phyloP scores from a whole-genome alignment of 2,329 filamentous ascomycete genomes.

The Cyphellophora attinorum region DNA sequence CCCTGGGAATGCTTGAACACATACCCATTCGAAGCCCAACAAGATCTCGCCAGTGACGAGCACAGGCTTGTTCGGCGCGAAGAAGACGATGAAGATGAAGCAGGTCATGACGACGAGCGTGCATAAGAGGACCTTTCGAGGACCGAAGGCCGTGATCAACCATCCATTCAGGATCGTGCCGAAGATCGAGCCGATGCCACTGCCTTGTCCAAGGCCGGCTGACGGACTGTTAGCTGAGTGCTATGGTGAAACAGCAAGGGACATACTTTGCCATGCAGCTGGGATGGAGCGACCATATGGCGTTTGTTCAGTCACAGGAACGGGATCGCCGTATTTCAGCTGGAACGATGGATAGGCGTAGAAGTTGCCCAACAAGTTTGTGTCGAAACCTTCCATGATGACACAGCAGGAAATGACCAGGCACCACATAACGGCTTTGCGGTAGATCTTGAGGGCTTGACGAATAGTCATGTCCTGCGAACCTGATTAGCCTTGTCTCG shows the following conservation, averaged over 20 bases:
- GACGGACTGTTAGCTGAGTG: too few relatives aligned
- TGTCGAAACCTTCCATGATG: conserved; percentile 65
- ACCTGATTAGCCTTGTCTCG: too few relatives aligned
- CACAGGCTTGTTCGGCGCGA: conserved; percentile 34
- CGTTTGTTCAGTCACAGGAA: conserved; percentile 6
- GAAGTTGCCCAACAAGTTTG: conserved; percentile 44
- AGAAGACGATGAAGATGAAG: conserved; percentile 44
- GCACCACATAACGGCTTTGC: conserved; percentile 77
- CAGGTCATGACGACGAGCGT: conserved; percentile 30
- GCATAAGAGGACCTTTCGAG: conserved; percentile 34
- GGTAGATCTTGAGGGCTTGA: conserved; percentile 73
- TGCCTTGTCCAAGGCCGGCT: conserved; percentile 45
- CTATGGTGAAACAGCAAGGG: too few relatives aligned
- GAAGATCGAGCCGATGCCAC: conserved; percentile 24
- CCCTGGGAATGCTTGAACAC: conserved; percentile 5
- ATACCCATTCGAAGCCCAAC: conserved; percentile 11
- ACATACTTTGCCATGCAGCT: conserved; percentile 13
- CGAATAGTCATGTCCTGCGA: conserved; percentile 60
- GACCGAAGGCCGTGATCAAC: conserved; percentile 45
- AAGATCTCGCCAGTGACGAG: conserved; percentile 38
- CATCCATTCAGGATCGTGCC: conserved; percentile 58
- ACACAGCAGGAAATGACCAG: conserved; percentile 84
- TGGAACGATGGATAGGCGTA: too few relatives aligned
- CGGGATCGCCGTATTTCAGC: conserved; percentile 10
- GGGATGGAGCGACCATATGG: conserved; percentile 8